phyloP scores from a whole-genome alignment of 2,329 filamentous ascomycete species.

The Trichoderma asperellum region DNA sequence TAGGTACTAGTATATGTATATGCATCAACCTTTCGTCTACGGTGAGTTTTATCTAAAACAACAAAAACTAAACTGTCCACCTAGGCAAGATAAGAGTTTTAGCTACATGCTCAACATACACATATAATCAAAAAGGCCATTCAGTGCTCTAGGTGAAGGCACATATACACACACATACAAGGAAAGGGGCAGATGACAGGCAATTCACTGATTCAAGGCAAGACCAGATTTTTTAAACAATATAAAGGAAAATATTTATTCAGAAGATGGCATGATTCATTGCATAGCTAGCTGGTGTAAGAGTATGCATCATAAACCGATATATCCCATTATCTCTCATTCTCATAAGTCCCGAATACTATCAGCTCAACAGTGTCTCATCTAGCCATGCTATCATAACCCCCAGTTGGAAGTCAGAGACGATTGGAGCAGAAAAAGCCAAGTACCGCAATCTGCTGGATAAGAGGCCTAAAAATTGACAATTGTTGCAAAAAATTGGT shows the following conservation, averaged over 20 bases:
- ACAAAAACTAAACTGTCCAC: no score
- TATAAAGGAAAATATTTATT: neutral
- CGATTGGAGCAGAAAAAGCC: conserved; percentile 3
- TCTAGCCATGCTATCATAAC: neutral
- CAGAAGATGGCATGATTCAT: neutral
- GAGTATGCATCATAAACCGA: neutral
- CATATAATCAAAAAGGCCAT: no score
- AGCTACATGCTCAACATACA: no score
- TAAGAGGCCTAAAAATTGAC: conserved; percentile 9
- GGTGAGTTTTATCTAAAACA: no score
- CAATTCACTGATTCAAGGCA: neutral
- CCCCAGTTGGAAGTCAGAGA: neutral
- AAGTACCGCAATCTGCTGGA: neutral
- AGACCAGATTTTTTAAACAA: neutral
- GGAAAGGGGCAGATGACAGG: neutral
- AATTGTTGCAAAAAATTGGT: neutral
- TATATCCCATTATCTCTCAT: neutral
- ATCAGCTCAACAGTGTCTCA: neutral
- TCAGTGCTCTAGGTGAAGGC: no score
- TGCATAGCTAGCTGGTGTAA: neutral
- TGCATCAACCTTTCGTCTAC: no score
- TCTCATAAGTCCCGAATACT: conserved; percentile 1
- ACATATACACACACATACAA: no score
- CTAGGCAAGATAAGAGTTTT: no score
- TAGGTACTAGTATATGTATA: no score